phyloP scores from a whole-genome alignment of 1,284 basidiomycete genomes.

The Heliocybe sulcata region DNA sequence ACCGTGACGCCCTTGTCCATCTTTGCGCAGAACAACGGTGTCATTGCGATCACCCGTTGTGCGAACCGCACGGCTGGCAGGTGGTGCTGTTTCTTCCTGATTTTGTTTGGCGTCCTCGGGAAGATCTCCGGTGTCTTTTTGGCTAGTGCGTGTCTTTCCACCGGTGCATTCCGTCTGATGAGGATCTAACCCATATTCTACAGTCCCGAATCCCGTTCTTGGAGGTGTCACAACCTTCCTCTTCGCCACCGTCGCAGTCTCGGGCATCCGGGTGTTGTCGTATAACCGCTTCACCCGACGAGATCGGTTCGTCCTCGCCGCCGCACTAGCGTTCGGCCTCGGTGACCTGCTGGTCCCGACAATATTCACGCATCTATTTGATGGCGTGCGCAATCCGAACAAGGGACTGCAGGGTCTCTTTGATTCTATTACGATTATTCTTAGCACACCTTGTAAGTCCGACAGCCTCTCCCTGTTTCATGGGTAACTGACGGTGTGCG shows the following conservation, averaged over 20 bases:
- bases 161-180: neutral
- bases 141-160: slow-evolving; percentile 35
- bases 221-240: slow-evolving; percentile 82
- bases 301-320: slow-evolving; percentile 72
- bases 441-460: slow-evolving; percentile 69
- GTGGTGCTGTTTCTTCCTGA: slow-evolving; percentile 64
- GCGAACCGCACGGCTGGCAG: slow-evolving; percentile 66
- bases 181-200: slow-evolving; percentile 6
- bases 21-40: slow-evolving; percentile 80
- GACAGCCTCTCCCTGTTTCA: slow-evolving; percentile 5
- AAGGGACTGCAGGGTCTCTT: slow-evolving; percentile 66
- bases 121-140: slow-evolving; percentile 76
- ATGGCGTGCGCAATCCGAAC: slow-evolving; percentile 48
- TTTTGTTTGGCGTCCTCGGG: slow-evolving; percentile 63
- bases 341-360: slow-evolving; percentile 58
- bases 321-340: slow-evolving; percentile 66
- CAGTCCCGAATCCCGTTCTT: slow-evolving; percentile 73
- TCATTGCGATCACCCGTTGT: slow-evolving; percentile 69
- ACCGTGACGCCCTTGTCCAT: slow-evolving; percentile 77
- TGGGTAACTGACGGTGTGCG: neutral
- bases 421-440: slow-evolving; percentile 70
- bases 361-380: slow-evolving; percentile 65
- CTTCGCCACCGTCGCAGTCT: slow-evolving; percentile 56
- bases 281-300: slow-evolving; percentile 61
- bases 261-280: slow-evolving; percentile 69